Base-by-base conservation (phyloP, 2,329 filamentous ascomycete genomes). In the Colletotrichum brevisporum region DNA sequence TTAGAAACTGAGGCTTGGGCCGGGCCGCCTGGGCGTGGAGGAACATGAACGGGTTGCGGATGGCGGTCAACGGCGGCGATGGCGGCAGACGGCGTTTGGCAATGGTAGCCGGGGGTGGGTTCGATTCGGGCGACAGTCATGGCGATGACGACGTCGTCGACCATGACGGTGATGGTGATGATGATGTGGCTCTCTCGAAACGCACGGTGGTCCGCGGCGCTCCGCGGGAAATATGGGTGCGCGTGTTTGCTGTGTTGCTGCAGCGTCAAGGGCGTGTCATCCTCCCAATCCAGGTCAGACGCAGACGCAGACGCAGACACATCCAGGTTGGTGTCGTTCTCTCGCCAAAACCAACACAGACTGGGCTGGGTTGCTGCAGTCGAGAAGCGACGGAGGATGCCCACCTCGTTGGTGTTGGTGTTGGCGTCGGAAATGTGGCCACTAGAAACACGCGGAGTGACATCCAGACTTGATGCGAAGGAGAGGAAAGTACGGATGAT, bases 211-310 rank as follows among this genome's bases (percentile, higher is more conserved):
- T 51, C 45, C 27, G 56, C 45, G 56, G 56, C 24, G 48, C 45
- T 53, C 48, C n/a, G 50, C 36, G 59, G 39, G 36, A 48, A 56
- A 45, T 15, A 39, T 50, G 31, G 48, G 52, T 16, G 27, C 13
- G 39, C 48, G 21, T 24, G 31, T 53, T 21, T 21, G 51, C n/a
- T 47, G 48, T 51, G 26, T 27, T 24, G 26, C 18, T 58, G 63
- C 67, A 56, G 67, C 67, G 67, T 61, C 67, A 69, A 69, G 43
- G 55, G 67, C 67, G 67, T 61, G 62, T 66, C 61, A 69, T 69
- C 66, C 61, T 69, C 61, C 61, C 41, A 59, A 27, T 50, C 53
- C 48, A 64, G 50, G 50, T 48, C 51, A n/a, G 41, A 24, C 31
- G 61, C 55, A 62, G 59, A 43, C 59, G 59, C 50, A 24, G 41